Evolutionary conservation across 805 yeast genomes (phyloP).

Genomic region (Myxozyma udenii): DNA sequence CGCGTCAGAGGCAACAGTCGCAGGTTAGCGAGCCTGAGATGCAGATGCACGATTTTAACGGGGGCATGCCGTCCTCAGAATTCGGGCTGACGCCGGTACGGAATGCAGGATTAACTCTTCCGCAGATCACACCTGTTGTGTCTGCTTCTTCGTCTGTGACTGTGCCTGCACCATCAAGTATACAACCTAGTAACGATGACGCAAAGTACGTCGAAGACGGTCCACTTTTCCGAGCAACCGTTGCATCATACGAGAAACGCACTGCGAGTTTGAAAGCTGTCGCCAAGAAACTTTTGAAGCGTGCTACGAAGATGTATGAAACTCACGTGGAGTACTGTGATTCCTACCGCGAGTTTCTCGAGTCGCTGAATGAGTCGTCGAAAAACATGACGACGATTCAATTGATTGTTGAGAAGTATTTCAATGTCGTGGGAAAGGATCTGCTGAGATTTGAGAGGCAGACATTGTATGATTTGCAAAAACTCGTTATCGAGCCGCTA

Average conservation of each 20-base stretch:
- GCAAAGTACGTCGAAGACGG: conserved; percentile 45
- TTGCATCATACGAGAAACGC: conserved; percentile 41
- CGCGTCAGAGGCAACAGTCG: neutral
- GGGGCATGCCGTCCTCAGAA: neutral
- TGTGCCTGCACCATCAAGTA: neutral
- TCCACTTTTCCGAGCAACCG: conserved; percentile 45
- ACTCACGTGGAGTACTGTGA: conserved; percentile 31
- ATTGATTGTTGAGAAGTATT: conserved; percentile 36
- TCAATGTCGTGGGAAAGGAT: conserved; percentile 31
- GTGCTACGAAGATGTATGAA: conserved; percentile 39
- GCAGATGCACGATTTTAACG: neutral
- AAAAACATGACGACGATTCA: conserved; percentile 37
- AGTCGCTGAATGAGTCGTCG: conserved; percentile 37
- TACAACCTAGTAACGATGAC: conserved; percentile 14
- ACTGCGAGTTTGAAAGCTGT: conserved; percentile 38
- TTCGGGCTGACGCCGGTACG: too few relatives aligned
- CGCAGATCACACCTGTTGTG: neutral
- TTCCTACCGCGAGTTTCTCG: conserved; percentile 31
- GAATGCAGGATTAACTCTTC: too few relatives aligned
- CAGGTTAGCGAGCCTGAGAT: neutral
- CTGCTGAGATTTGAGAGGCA: conserved; percentile 26
- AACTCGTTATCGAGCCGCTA: conserved; percentile 41
- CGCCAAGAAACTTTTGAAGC: conserved; percentile 41
- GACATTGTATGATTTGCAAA: conserved; percentile 35
- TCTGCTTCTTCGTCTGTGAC: neutral